Base-by-base conservation (phyloP, 164 flowering plant species). In the Amborella trichopoda region DNA sequence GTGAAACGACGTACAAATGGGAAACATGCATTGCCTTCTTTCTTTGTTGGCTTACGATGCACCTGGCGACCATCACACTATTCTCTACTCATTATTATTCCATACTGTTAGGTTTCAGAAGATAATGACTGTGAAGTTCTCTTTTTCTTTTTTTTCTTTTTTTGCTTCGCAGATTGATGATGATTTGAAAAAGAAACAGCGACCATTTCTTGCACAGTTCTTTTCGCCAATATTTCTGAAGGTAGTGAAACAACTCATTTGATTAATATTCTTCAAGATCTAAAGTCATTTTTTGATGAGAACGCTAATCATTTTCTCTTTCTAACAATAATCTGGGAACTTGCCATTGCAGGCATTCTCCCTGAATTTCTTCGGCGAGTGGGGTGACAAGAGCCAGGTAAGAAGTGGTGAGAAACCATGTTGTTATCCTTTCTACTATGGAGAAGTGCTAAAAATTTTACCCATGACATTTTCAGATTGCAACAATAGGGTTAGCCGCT, bases 351-450 rank as follows among this genome's bases (percentile, higher is more conserved):
- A 93, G 96, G 99, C 99, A 50, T 93, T 93, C 62, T 93, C 99
- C 10, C 78, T 93, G 48, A 93, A 85, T 5, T 93, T 93, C 56
- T 93, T 93, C 60, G 99, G 99, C 39, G 99, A 93, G 66, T 93
- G 89, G 94, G 99, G 99, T 66, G 99, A 93, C 69, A 93, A 77
- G 67, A 93, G 99, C 69, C 99, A 93, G 83, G 99, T 88, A 64
- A 59, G 56, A 22, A 1, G 25, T 21, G 22, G 20, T 42, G 4
- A 9, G 22, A 19, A 12, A 9, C 21, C 17, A 12, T 38, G 4
- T 22, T 38, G 11, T 16, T 19, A n/a, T 38, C 18, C 41, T 38
- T 38, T 10, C 41, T 38, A 8, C 16, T 38, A 8, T 10, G 41
- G 16, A 9, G 16, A 22, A 10, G 5, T 38, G 8, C 23, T 18